Evolutionary conservation across 2,329 filamentous ascomycete genomes (phyloP), one percentile per base, ranked within the genome.

Genomic region (Ilyonectria robusta): DNA sequence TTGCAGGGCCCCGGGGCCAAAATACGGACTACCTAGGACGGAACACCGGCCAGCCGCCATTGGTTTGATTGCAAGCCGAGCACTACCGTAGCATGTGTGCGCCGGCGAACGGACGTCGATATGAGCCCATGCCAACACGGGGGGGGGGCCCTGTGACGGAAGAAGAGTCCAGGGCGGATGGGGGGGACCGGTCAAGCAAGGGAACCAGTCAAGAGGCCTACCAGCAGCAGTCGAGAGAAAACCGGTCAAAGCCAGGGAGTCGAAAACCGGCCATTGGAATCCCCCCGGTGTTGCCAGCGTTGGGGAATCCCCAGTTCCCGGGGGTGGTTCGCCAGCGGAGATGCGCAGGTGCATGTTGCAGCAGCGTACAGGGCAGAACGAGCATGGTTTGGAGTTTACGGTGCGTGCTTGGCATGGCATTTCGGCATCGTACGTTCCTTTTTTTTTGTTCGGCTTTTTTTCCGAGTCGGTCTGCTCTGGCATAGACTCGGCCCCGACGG

Each of bases 71-170:
- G 13, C 7, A 42, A 42, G 57, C 56, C 23, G 42, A 47, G 55
- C 26, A 56, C 59, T 53, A 26, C 50, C n/a, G 40, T n/a, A 42
- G 40, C 15, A 42, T n/a, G 40, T 44, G 19, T 15, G 47, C 35
- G 53, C 53, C 55, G 60, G 29, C 42, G 47, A 44, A 67, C 70
- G 70, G 69, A 72, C 70, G 70, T 65, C 46, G 60, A 70, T 59
- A 60, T 74, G 72, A 74, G 72, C 72, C 70, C 71, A 72, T 61
- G 46, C 42, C 55, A 53, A 56, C 55, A 67, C 33, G 35, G 48
- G 26, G 26, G 35, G 48, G 26, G 26, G 21, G 21, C 21, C 47
- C 15, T 51, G 11, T n/a, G 17, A 42, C 15, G 37, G n/a, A 42
- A 19, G 21, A 21, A 21, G 21, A 29, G 21, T 31, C 23, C 48